phyloP scores from a whole-genome alignment of 2,329 filamentous ascomycete species.

The Fusarium devonianum region DNA sequence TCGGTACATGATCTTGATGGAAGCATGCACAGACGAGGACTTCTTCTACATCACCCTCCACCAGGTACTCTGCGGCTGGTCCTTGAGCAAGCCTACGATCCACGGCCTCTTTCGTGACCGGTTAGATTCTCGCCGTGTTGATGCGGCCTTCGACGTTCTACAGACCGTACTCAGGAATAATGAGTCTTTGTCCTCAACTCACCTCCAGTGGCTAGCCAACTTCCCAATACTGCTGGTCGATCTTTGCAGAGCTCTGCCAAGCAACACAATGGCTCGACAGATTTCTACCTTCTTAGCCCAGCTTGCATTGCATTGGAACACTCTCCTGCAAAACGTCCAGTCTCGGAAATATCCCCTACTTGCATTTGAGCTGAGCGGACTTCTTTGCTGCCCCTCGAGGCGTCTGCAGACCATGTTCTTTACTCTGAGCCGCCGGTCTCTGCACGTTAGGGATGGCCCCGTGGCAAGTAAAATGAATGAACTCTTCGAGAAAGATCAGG shows the following conservation, averaged over 20 bases:
- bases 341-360: constrained; percentile 41
- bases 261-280: constrained; percentile 5
- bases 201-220: constrained; percentile 43
- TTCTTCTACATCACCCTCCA: constrained; percentile 70
- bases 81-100: constrained; percentile 47
- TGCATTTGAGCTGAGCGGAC: constrained; percentile 34
- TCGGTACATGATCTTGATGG: constrained; percentile 61
- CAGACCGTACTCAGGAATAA: constrained; percentile 36
- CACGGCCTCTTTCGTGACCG: constrained; percentile 35
- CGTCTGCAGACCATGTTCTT: constrained; percentile 42
- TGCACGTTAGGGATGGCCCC: constrained; percentile 36
- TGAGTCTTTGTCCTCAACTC: constrained; percentile 25
- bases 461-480: constrained; percentile 25
- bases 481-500: constrained; percentile 38
- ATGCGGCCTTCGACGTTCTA: constrained; percentile 34
- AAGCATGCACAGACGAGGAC: constrained; percentile 65
- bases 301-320: constrained; percentile 36
- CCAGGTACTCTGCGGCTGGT: constrained; percentile 69
- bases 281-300: constrained; percentile 37
- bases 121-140: constrained; percentile 17
- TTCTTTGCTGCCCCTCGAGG: constrained; percentile 40
- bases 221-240: constrained; percentile 36
- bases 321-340: constrained; percentile 14
- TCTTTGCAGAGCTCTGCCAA: constrained; percentile 12
- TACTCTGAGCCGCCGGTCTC: constrained; percentile 39